These are phyloP conservation scores for Micractinium sp. DNA, from an alignment of 139 green algal genomes.

Conservation along the genomic window DNA sequence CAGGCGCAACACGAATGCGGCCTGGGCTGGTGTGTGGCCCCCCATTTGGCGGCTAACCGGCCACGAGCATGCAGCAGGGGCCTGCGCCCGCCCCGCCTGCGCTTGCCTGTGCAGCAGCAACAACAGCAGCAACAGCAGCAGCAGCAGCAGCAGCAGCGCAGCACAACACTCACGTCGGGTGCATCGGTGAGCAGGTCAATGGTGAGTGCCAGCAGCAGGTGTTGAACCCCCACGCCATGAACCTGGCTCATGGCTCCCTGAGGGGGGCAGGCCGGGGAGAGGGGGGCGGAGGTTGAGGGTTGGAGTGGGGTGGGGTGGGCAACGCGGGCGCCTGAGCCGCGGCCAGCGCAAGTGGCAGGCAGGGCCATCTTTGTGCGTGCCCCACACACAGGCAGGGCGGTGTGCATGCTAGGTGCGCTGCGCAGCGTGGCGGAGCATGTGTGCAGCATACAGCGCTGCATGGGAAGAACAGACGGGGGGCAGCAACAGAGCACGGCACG, in stretches of 20 bases:
- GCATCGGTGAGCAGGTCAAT: neutral
- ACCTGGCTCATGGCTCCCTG: conserved; percentile 3
- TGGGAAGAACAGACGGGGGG: too few species aligned
- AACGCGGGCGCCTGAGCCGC: too few species aligned
- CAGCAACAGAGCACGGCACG: too few species aligned
- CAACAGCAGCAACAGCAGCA: too few species aligned
- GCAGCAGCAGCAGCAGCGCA: too few species aligned
- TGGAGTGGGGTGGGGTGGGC: neutral
- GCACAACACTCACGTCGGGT: neutral
- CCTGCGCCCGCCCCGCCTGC: too few species aligned
- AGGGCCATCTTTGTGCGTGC: too few species aligned
- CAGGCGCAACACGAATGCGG: too few species aligned
- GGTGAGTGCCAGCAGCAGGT: neutral
- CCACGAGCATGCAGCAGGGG: neutral
- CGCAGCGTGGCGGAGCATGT: neutral
- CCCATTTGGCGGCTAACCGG: neutral
- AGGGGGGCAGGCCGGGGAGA: neutral
- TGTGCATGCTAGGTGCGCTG: neutral
- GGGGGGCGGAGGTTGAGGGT: neutral
- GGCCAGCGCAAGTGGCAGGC: too few species aligned
- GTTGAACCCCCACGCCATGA: conserved; percentile 8
- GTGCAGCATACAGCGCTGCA: too few species aligned
- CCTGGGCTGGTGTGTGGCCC: too few species aligned
- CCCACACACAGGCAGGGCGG: neutral
- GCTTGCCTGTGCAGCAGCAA: too few species aligned